A percentile compares a stretch with the other conserved stretches of the same genome.
phyloP scores from a whole-genome alignment of 768 basidiomycete genomes.

The Boletellus sp. region DNA sequence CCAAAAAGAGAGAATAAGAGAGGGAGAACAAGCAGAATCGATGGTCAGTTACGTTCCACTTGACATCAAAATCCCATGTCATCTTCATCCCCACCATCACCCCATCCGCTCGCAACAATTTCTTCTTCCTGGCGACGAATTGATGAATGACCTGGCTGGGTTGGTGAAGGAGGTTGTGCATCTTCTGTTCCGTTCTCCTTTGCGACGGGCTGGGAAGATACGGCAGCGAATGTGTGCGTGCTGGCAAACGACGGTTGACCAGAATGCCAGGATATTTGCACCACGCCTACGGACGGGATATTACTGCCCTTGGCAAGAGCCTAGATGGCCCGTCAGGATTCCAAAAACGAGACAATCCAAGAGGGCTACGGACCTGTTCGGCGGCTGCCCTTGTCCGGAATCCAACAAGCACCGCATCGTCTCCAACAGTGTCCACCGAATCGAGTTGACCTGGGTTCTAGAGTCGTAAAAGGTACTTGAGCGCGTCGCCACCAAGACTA shows the following conservation, averaged over 20 bases:
- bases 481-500: background rate
- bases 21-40: background rate
- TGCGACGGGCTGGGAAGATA: constrained; percentile 19
- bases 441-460: constrained; percentile 73
- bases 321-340: constrained; percentile 34
- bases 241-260: constrained; percentile 26
- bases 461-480: constrained; percentile 4
- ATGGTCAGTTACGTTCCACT: background rate
- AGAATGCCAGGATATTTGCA: constrained; percentile 66
- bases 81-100: constrained; percentile 60
- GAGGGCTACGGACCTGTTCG: constrained; percentile 57
- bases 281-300: constrained; percentile 61
- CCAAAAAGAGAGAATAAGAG: background rate
- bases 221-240: constrained; percentile 16
- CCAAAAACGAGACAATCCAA: background rate
- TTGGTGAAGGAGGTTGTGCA: constrained; percentile 21
- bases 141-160: constrained; percentile 23
- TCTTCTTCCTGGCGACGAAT: constrained; percentile 54
- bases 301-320: constrained; percentile 68
- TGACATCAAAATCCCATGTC: constrained; percentile 61
- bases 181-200: constrained; percentile 24
- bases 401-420: constrained; percentile 57
- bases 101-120: constrained; percentile 66
- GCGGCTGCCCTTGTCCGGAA: constrained; percentile 73
- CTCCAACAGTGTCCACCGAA: constrained; percentile 50